Evolutionary conservation across 768 basidiomycete genomes (phyloP).

Genomic region (Lactarius indigo): DNA sequence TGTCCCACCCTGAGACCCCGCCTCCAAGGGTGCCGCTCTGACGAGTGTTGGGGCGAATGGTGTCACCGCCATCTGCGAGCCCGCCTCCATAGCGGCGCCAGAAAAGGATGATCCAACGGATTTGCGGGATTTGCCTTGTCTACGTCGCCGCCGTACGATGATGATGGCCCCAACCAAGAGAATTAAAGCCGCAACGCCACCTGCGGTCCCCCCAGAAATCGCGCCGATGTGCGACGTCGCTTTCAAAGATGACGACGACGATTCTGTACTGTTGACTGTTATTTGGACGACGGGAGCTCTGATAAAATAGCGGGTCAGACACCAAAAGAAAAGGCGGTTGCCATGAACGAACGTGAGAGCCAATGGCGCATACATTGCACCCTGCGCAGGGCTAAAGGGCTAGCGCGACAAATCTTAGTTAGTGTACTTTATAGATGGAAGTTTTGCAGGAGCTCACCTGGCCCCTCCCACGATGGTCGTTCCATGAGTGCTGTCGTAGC

Average conservation of each 20-base stretch:
- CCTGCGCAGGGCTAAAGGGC: no score
- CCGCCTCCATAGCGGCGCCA: not conserved
- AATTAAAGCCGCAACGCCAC: constrained; percentile 8
- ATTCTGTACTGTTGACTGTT: not conserved
- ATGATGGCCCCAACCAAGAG: not conserved
- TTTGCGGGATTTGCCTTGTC: not conserved
- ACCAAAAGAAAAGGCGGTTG: no score
- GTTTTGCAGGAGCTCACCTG: no score
- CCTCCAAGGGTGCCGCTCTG: not conserved
- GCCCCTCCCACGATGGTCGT: no score
- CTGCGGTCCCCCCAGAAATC: constrained; percentile 22
- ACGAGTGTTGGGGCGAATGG: not conserved
- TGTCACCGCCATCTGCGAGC: not conserved
- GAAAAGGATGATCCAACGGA: not conserved
- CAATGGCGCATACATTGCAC: no score
- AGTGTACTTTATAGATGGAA: no score
- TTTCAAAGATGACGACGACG: not conserved
- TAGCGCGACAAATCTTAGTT: no score
- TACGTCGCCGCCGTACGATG: constrained; percentile 14
- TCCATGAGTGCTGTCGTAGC: no score
- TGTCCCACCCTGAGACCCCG: not conserved
- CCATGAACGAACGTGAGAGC: no score
- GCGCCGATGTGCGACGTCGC: constrained; percentile 5
- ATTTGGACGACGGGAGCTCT: not conserved
- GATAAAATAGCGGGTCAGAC: no score